Conservation (phyloP, 495 filamentous ascomycete genomes). For the Aspergillus biplanus region DNA sequence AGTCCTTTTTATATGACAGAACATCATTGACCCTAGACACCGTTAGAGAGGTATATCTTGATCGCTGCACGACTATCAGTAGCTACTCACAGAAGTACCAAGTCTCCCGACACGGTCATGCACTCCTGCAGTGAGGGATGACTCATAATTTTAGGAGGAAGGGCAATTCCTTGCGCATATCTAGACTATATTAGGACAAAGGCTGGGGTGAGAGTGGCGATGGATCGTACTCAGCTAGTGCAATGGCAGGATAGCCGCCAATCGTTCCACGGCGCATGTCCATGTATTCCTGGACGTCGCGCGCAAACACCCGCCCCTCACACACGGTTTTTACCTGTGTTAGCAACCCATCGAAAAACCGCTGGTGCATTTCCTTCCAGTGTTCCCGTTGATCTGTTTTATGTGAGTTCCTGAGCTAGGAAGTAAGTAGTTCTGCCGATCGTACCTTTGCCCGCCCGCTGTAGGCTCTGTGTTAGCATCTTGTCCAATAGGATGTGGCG, state of each 20-base stretch:
- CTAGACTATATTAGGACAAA: not conserved
- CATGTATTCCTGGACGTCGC: slow-evolving; percentile 11
- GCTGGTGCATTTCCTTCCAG: slow-evolving; percentile 3
- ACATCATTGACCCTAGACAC: slow-evolving; percentile 7
- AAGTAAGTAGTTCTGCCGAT: too few species aligned
- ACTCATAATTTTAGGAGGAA: not conserved
- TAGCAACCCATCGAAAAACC: slow-evolving; percentile 2
- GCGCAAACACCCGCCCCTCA: not conserved
- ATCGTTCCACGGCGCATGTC: slow-evolving; percentile 8
- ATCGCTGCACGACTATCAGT: not conserved
- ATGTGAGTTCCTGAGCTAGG: too few species aligned
- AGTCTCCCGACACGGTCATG: slow-evolving; percentile 3
- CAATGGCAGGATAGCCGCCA: slow-evolving; percentile 3
- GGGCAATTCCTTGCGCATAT: not conserved
- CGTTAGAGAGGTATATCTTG: not conserved
- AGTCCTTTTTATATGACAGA: slow-evolving; percentile 16
- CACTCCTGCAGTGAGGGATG: slow-evolving; percentile 13
- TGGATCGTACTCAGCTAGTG: slow-evolving; percentile 2
- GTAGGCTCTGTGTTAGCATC: not conserved
- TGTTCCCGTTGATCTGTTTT: not conserved
- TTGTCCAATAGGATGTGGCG: not conserved
- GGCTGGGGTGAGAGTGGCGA: not conserved
- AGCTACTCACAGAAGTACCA: not conserved
- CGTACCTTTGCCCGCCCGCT: slow-evolving; percentile 7
- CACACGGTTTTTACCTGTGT: not conserved